Conservation (phyloP, 2,329 filamentous ascomycete genomes). For the Paramyrothecium roridum region DNA sequence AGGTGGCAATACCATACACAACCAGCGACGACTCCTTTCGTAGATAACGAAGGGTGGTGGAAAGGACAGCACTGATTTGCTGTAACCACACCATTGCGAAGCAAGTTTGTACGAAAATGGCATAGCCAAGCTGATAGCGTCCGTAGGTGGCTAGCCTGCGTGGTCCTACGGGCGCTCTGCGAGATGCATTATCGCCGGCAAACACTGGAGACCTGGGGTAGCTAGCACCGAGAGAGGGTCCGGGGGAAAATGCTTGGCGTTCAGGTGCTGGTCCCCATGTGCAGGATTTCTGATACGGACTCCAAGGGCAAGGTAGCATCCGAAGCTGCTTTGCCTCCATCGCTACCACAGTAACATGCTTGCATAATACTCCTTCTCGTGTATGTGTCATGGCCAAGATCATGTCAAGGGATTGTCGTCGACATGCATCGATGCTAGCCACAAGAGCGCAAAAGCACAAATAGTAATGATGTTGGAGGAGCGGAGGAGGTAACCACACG, state of each 20-base stretch:
- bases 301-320: background rate
- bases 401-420: too few species aligned
- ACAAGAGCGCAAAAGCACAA: too few species aligned
- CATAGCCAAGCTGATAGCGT: background rate
- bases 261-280: background rate
- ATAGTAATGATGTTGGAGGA: too few species aligned
- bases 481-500: too few species aligned
- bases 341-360: too few species aligned
- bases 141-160: background rate
- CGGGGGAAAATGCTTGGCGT: background rate
- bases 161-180: background rate
- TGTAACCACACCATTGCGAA: background rate
- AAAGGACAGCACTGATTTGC: background rate
- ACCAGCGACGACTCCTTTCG: background rate
- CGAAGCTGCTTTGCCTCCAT: background rate
- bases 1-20: background rate
- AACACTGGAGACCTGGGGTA: conserved; percentile 3
- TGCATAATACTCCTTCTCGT: too few species aligned
- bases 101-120: background rate
- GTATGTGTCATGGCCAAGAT: too few species aligned
- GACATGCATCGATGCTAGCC: too few species aligned
- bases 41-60: background rate
- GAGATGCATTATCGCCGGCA: background rate
- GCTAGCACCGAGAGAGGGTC: background rate
- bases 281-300: background rate